Evolutionary conservation across 208 protist species (phyloP).

Genomic region (Wallacemonas rigidus): DNA sequence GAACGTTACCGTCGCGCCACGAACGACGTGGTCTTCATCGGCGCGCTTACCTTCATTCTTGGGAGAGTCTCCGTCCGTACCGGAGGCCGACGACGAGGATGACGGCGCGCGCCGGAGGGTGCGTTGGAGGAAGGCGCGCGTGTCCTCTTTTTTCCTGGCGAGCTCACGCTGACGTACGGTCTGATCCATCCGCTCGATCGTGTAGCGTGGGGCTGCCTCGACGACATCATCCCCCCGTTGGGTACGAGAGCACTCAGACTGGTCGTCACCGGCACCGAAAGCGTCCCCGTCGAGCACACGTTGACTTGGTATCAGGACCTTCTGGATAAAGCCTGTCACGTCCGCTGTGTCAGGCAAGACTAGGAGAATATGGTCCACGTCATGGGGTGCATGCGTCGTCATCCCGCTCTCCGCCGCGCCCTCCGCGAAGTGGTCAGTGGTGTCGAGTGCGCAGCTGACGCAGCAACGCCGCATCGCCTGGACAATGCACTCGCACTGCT

Average conservation of each 20-base stretch:
- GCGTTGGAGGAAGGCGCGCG: conserved; percentile 35
- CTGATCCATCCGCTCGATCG: conserved; percentile 44
- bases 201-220: conserved; percentile 19
- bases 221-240: conserved; percentile 1
- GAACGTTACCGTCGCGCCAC: not conserved
- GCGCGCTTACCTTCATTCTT: too few species aligned
- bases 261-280: too few species aligned
- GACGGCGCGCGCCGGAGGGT: conserved; percentile 24
- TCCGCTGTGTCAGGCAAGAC: conserved; percentile 67
- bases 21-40: too few species aligned
- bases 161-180: conserved; percentile 36
- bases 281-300: not conserved
- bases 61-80: too few species aligned
- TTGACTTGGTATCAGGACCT: conserved; percentile 64
- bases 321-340: conserved; percentile 42
- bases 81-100: not conserved
- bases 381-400: not conserved
- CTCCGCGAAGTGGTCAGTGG: not conserved
- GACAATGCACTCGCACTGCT: conserved; percentile 70
- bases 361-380: conserved; percentile 41
- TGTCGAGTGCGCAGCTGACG: not conserved
- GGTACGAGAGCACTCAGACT: too few species aligned
- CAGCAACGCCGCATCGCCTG: conserved; percentile 43
- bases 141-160: conserved; percentile 35
- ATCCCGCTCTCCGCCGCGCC: not conserved